Evolutionary conservation across 2,329 filamentous ascomycete genomes (phyloP).

Genomic region (Calonectria henricotiae): DNA sequence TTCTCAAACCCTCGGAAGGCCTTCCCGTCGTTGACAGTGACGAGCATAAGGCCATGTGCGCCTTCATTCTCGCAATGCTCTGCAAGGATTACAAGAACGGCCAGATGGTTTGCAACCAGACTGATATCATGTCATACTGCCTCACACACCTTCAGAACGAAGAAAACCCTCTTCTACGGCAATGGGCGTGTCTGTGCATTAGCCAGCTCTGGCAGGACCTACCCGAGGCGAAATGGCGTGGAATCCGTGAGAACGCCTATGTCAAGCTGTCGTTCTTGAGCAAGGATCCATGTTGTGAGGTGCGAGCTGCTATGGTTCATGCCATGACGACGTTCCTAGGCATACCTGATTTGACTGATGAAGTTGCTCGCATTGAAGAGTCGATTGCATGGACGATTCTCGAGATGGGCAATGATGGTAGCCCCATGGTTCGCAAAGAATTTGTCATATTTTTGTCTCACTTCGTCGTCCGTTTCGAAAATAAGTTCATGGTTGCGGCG

Average conservation of each 20-base stretch:
- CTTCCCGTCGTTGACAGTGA: constrained; percentile 90
- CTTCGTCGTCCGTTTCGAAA: constrained; percentile 91
- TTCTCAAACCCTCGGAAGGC: constrained; percentile 86
- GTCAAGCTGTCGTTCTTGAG: constrained; percentile 85
- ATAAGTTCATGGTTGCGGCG: constrained; percentile 91
- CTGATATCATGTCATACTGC: constrained; percentile 92
- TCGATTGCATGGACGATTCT: constrained; percentile 90
- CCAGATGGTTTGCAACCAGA: constrained; percentile 91
- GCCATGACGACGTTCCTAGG: constrained; percentile 95
- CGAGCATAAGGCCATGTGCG: constrained; percentile 99
- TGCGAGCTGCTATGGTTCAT: constrained; percentile 92
- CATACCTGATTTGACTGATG: constrained; percentile 92
- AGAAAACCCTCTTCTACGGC: constrained; percentile 89
- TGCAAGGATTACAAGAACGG: constrained; percentile 96
- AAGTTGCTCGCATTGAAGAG: constrained; percentile 92
- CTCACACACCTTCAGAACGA: constrained; percentile 87
- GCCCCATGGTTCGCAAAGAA: constrained; percentile 94
- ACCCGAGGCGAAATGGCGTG: constrained; percentile 94
- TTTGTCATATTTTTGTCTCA: constrained; percentile 94
- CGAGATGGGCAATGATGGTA: constrained; percentile 94
- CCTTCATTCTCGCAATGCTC: constrained; percentile 97
- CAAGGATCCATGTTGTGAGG: constrained; percentile 91
- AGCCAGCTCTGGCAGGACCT: constrained; percentile 95
- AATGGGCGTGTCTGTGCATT: constrained; percentile 96
- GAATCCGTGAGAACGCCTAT: constrained; percentile 90